Conservation (phyloP, 2,329 filamentous ascomycete species). For the Aspergillus intermedius region DNA sequence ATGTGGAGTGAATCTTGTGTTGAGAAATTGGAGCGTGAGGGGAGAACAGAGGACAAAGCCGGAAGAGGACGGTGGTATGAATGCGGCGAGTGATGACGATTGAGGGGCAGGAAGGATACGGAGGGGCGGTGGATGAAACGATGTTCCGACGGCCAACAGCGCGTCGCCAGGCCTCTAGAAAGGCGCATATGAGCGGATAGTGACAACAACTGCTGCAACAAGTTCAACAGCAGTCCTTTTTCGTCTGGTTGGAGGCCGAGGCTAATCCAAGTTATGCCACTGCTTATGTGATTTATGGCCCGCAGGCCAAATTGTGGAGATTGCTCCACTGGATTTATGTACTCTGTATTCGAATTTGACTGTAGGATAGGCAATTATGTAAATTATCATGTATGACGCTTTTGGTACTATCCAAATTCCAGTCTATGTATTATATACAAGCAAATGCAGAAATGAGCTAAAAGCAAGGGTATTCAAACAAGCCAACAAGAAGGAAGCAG, state of each 20-base stretch:
- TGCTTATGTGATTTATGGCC: no score
- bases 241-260: no score
- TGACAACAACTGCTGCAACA: background rate
- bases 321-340: no score
- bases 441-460: conserved; percentile 1
- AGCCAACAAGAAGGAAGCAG: conserved; percentile 3
- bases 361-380: no score
- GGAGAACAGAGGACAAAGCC: conserved; percentile 10
- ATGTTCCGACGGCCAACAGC: conserved; percentile 13
- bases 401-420: background rate
- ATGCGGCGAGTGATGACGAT: conserved; percentile 6
- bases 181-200: conserved; percentile 12
- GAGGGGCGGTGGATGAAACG: conserved; percentile 14
- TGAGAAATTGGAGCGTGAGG: conserved; percentile 7
- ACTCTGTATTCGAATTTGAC: no score
- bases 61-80: conserved; percentile 6
- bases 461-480: conserved; percentile 6
- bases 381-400: no score
- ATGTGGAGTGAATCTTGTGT: conserved; percentile 9
- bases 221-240: no score
- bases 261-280: no score
- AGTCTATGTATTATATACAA: background rate
- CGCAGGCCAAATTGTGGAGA: no score
- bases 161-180: conserved; percentile 13
- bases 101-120: conserved; percentile 10